Evolutionary conservation across 495 filamentous ascomycete species (phyloP).

Genomic region (Talaromyces liani): DNA sequence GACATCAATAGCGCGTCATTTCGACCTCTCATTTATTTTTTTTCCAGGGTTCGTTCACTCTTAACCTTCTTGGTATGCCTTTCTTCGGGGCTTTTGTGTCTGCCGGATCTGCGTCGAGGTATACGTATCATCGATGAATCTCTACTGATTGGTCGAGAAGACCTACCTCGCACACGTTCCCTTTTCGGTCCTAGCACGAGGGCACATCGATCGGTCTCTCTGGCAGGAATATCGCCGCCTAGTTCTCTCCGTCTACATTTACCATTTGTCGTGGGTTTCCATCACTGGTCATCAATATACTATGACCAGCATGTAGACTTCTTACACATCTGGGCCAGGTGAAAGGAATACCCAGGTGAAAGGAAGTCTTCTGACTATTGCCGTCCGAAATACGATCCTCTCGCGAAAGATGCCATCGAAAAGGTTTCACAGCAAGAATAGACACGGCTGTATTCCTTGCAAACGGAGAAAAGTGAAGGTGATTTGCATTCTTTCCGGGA

Average conservation of each 20-base stretch:
- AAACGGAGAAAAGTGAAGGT: slow-evolving; percentile 4
- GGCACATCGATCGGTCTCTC: background rate
- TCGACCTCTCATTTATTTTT: no score
- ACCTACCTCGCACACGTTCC: background rate
- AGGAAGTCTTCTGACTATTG: background rate
- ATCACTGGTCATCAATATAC: background rate
- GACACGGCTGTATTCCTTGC: background rate
- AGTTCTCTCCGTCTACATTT: background rate
- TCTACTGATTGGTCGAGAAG: background rate
- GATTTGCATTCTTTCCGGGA: background rate
- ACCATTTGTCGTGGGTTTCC: background rate
- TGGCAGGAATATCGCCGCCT: background rate
- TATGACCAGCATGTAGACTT: background rate
- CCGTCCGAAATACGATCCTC: background rate
- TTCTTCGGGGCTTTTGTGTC: no score
- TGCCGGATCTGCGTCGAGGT: no score
- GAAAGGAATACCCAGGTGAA: background rate
- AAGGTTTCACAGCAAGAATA: background rate
- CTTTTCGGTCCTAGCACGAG: background rate
- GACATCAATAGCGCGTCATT: no score
- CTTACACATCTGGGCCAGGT: background rate
- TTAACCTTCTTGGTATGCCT: no score
- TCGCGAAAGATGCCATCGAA: background rate
- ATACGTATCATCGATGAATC: no score
- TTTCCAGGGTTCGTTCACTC: no score